Base-by-base conservation (phyloP, 106 monocot species). In the Xerophyta viscosa region DNA sequence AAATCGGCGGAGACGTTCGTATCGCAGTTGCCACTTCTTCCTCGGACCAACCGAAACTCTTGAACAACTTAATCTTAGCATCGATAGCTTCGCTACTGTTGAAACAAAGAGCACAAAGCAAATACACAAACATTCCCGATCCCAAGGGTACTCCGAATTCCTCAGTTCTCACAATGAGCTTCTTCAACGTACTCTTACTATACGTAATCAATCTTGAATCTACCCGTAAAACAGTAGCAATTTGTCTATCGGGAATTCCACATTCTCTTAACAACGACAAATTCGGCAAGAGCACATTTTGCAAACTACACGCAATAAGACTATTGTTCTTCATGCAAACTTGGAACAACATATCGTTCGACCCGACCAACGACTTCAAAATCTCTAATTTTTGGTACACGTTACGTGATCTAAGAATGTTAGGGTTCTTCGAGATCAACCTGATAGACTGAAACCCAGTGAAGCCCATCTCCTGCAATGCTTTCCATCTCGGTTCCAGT, bases 21-120 rank as follows among this genome's bases (percentile, higher is more conserved):
- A 76, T 58, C 11, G 56, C 61, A 2, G n/a, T 20, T 0, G 20
- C 15, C 0, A 65, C 7, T 11, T 70, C 76, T 0, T 55, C 64
- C 24, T 60, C 28, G 3, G 76, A 65, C 59, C 58, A 70, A 13
- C 70, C 70, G 14, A 54, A 58, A 20, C 50, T 55, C 53, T 24
- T 37, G 36, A 65, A 54, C 0, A 76, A 29, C 23, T 27, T 43
- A 1, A 58, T 19, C 29, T 70, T 76, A 20, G 21, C 41, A 37
- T 60, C 30, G 20, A 64, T 24, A 15, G 57, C 51, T 15, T 27
- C 27, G 14, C 28, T 56, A 29, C 12, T 42, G 17, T 31, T 25
- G 27, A 29, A 43, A 8, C 28, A 43, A 15, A 65, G 23, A 2
- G 57, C 45, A 8, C 18, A 21, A 6, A 69, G 27, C 19, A 22